phyloP scores from a whole-genome alignment of 306 rosid species.

The Ormosia semicastrata region DNA sequence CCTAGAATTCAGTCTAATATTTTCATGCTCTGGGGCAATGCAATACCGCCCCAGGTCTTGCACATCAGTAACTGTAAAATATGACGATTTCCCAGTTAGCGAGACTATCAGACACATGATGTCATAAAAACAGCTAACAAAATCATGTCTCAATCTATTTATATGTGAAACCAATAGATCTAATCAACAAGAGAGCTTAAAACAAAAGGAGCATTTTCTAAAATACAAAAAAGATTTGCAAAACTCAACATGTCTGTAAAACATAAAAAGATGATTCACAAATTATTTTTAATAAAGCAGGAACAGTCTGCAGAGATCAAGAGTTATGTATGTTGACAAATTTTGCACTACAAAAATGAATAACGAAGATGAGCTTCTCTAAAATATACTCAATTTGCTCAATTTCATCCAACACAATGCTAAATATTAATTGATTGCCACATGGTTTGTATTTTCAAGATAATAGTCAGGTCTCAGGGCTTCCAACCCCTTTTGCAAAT shows the following conservation, averaged over 20 bases:
- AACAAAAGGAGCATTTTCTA: background rate
- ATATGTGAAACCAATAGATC: background rate
- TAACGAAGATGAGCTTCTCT: constrained; percentile 33
- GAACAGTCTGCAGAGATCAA: constrained; percentile 27
- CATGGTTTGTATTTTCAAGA: constrained; percentile 39
- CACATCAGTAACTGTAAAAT: background rate
- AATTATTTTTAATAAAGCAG: constrained; percentile 45
- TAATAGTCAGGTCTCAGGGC: constrained; percentile 18
- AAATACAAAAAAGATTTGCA: background rate
- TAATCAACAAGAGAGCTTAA: background rate
- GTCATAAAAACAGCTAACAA: background rate
- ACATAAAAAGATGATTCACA: constrained; percentile 30
- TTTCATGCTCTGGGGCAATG: background rate
- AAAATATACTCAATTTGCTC: constrained; percentile 34
- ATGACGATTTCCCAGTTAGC: background rate
- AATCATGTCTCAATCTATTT: background rate
- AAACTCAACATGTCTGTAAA: background rate
- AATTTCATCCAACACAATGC: constrained; percentile 33
- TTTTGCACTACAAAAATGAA: constrained; percentile 48
- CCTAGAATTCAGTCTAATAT: too few relatives aligned
- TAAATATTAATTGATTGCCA: constrained; percentile 34
- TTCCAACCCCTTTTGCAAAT: constrained; percentile 26
- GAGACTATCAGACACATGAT: background rate
- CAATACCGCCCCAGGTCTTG: background rate
- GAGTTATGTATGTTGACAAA: constrained; percentile 23